These are phyloP conservation scores for Ceratobasidium papillatum DNA, from an alignment of 1,284 basidiomycete species.

Conservation along the genomic window DNA sequence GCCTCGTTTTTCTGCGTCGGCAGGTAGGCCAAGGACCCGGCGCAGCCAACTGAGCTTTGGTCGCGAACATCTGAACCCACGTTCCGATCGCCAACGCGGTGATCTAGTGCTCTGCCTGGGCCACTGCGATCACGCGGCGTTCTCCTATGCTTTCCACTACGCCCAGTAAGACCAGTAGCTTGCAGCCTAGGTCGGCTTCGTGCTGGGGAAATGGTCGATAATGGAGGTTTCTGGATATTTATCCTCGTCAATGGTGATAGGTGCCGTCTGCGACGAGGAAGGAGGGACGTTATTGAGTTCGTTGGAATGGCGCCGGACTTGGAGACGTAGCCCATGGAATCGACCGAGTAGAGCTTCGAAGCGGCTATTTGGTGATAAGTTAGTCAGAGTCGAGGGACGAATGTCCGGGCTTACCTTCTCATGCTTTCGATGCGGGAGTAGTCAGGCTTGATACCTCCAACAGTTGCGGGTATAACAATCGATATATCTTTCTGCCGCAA, in stretches of 20 bases:
- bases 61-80: constrained; percentile 99
- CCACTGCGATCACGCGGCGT: constrained; percentile 98
- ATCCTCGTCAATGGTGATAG: constrained; percentile 99
- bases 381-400: constrained; percentile 6
- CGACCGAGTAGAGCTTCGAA: constrained; percentile 97
- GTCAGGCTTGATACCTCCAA: constrained; percentile 99
- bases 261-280: constrained; percentile 98
- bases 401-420: constrained; percentile 76
- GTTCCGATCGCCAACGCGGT: constrained; percentile 99
- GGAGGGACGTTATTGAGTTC: constrained; percentile 99
- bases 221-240: constrained; percentile 98
- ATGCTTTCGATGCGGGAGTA: constrained; percentile 99
- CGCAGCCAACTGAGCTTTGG: constrained; percentile 99
- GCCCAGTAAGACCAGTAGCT: constrained; percentile 97
- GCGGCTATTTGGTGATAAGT: constrained; percentile 81
- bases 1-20: constrained; percentile 98
- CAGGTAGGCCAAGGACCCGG: constrained; percentile 98
- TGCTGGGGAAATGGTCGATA: constrained; percentile 98
- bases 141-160: constrained; percentile 99
- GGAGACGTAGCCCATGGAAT: constrained; percentile 98
- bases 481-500: constrained; percentile 87
- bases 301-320: constrained; percentile 99
- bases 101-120: constrained; percentile 89
- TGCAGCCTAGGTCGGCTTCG: constrained; percentile 96
- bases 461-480: constrained; percentile 98